A percentile compares a stretch with the other conserved stretches of the same genome.
These are phyloP conservation scores for Entomortierella beljakovae DNA, from an alignment of 192 early-diverging fungal genomes.

Conservation along the genomic window DNA sequence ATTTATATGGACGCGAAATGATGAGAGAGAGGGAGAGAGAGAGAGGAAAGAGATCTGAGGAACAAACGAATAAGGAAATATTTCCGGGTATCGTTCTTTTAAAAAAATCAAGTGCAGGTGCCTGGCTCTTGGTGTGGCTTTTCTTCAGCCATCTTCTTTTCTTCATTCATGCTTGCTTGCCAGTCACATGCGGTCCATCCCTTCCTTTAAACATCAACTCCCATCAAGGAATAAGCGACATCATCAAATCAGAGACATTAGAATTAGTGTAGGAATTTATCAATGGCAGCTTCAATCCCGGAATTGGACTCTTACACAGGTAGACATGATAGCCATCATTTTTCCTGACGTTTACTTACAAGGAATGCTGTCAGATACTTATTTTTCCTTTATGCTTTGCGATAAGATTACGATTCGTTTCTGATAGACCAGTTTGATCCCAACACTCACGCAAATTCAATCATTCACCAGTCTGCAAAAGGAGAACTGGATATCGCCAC, in stretches of 20 bases:
- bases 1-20: no score
- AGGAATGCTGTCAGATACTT: background rate
- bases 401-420: constrained; percentile 75
- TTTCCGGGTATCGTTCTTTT: no score
- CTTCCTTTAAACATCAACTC: no score
- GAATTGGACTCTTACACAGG: constrained; percentile 48
- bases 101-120: no score
- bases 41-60: no score
- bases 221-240: background rate
- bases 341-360: no score
- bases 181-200: background rate
- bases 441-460: constrained; percentile 71
- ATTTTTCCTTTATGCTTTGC: background rate
- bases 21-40: no score
- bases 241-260: no score
- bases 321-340: no score
- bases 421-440: constrained; percentile 73
- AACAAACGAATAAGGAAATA: no score
- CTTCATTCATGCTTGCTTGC: background rate
- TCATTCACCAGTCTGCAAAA: constrained; percentile 69
- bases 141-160: background rate
- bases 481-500: constrained; percentile 73
- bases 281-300: constrained; percentile 26
- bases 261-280: background rate
- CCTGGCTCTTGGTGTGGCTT: no score